Evolutionary conservation across 1,139 yeast species (phyloP), one percentile per base, ranked within the genome.

Genomic region (Pichia sorboxylosa): DNA sequence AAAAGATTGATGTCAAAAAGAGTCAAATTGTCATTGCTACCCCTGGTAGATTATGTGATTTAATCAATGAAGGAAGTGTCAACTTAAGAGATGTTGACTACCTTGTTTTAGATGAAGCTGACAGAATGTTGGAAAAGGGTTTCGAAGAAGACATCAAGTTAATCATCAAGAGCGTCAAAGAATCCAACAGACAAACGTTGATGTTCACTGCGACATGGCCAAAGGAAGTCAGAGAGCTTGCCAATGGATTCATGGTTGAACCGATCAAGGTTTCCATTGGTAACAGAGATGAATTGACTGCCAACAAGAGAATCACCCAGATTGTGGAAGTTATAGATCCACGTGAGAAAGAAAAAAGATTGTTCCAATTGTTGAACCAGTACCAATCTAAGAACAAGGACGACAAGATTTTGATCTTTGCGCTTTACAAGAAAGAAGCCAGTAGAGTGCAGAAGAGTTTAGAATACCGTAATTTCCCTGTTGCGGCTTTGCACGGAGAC

Each of bases 401-500:
- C 46, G 94, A 85, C 46, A 85, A 85, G 60, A 77, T 90, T 34
- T 69, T 90, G 45, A 78, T 90, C 28, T 90, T 90, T 59, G 98
- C 97, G 1, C 66, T 90, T 42, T 90, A 92, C 64, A 90, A 90
- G 61, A 90, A 92, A 56, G 99, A 90, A 61, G 98, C 99, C 14
- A 62, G 87, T 27, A 72, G 98, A 51, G 76, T 92, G 31, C 98
- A 92, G 61, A 68, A 74, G 44, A 65, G 76, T 34, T 66, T 90
- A 47, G 65, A 68, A 39, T 68, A 78, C 51, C 76, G 76, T 49
- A 87, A 90, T 18, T 87, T 73, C 59, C 57, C 67, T 13, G 90
- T 90, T 20, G 83, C 94, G 29, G 96, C 98, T 17, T 80, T 90
- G 42, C 99, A 90, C 54, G 98, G 99, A 39, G 98, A 90, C 55